phyloP scores from a whole-genome alignment of 805 yeast genomes.

The Schwanniomyces occidentalis region DNA sequence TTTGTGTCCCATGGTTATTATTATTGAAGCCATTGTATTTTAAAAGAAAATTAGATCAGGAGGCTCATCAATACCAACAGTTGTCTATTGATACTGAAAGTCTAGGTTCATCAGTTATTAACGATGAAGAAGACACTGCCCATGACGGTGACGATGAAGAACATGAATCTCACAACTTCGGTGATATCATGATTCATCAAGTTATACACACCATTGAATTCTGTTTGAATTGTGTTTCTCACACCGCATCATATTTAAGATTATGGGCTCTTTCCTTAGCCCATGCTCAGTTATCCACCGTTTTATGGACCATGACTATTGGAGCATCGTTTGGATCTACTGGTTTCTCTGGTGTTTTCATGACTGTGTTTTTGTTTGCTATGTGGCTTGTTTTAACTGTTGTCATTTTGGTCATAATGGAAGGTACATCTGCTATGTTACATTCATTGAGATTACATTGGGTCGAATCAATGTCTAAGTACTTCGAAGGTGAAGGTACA shows the following conservation, averaged over 20 bases:
- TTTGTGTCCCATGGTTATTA: slow-evolving; percentile 92
- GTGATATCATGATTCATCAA: slow-evolving; percentile 95
- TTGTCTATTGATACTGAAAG: slow-evolving; percentile 28
- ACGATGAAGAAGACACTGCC: slow-evolving; percentile 47
- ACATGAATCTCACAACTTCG: slow-evolving; percentile 68
- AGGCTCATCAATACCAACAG: slow-evolving; percentile 49
- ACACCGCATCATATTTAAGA: slow-evolving; percentile 94
- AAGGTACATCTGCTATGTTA: slow-evolving; percentile 98
- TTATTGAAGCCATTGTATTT: slow-evolving; percentile 79
- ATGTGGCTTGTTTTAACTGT: slow-evolving; percentile 95
- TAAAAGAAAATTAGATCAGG: slow-evolving; percentile 54
- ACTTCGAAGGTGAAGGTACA: slow-evolving; percentile 94
- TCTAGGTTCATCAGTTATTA: slow-evolving; percentile 32
- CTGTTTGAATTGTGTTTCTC: slow-evolving; percentile 96
- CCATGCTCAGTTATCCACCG: slow-evolving; percentile 94
- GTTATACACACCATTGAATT: slow-evolving; percentile 97
- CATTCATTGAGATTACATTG: slow-evolving; percentile 98
- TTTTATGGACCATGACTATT: slow-evolving; percentile 94
- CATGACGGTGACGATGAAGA: slow-evolving; percentile 55
- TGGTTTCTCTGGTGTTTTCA: slow-evolving; percentile 66
- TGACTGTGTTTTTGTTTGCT: slow-evolving; percentile 79
- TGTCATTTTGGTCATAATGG: slow-evolving; percentile 91
- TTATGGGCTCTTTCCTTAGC: slow-evolving; percentile 97
- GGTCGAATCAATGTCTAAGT: slow-evolving; percentile 99
- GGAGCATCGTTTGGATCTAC: slow-evolving; percentile 69